Percentiles rank a stretch among this genome's conserved stretches.
Conservation (phyloP, 257 asterid species). For the Datura wrightii region DNA sequence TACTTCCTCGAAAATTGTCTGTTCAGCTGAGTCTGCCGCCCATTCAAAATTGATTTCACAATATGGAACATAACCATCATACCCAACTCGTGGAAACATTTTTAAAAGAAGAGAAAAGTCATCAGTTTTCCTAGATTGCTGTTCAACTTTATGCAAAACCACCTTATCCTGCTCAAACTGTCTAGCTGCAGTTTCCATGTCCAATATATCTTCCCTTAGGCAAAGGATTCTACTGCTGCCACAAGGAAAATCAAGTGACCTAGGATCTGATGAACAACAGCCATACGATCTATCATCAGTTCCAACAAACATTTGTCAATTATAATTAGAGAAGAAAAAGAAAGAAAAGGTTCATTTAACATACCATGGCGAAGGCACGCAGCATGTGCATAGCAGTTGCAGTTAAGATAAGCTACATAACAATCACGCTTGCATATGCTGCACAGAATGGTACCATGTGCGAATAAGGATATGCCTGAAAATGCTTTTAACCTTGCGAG, state of each 20-base stretch:
- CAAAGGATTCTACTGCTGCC: slow-evolving; percentile 54
- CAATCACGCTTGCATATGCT: slow-evolving; percentile 92
- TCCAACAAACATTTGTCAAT: neutral
- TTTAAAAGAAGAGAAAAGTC: slow-evolving; percentile 54
- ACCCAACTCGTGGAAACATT: slow-evolving; percentile 53
- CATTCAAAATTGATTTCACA: slow-evolving; percentile 48
- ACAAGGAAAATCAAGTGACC: slow-evolving; percentile 63
- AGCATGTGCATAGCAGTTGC: slow-evolving; percentile 78
- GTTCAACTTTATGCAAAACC: slow-evolving; percentile 60
- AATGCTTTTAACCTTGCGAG: slow-evolving; percentile 57
- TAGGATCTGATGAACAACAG: slow-evolving; percentile 58
- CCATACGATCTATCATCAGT: slow-evolving; percentile 32
- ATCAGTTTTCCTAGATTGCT: slow-evolving; percentile 46
- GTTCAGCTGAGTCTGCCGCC: slow-evolving; percentile 31
- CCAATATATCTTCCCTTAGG: slow-evolving; percentile 72
- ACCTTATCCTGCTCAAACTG: slow-evolving; percentile 76
- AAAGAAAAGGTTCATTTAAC: slow-evolving; percentile 11
- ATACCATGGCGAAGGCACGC: slow-evolving; percentile 97
- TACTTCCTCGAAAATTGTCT: neutral
- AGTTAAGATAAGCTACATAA: slow-evolving; percentile 76
- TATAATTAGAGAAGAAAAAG: slow-evolving; percentile 23
- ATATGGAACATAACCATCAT: slow-evolving; percentile 68
- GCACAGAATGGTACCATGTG: slow-evolving; percentile 89
- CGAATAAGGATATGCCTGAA: slow-evolving; percentile 54
- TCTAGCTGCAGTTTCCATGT: slow-evolving; percentile 77